These are phyloP conservation scores for Venturia carpophila DNA, from an alignment of 2,329 filamentous ascomycete genomes.

Conservation along the genomic window DNA sequence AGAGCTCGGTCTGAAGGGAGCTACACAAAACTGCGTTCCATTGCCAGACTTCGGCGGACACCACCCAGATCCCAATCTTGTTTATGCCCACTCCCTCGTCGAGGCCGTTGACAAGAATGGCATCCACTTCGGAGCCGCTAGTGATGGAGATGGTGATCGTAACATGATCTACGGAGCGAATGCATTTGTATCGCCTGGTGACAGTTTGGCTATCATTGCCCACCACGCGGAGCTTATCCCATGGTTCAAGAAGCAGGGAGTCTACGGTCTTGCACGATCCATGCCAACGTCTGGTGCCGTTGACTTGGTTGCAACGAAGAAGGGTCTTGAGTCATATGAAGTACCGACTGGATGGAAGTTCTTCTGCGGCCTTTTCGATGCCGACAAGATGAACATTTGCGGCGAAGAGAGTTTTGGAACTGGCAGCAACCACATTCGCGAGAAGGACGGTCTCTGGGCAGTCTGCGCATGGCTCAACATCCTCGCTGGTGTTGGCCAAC, in stretches of 20 bases:
- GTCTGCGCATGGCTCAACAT: slow-evolving; percentile 98
- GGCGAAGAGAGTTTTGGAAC: slow-evolving; percentile 98
- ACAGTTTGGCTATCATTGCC: slow-evolving; percentile 95
- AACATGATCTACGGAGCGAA: slow-evolving; percentile 99
- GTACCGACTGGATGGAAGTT: slow-evolving; percentile 99
- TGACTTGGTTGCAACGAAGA: slow-evolving; percentile 90
- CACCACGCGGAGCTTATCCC: slow-evolving; percentile 95
- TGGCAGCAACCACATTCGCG: slow-evolving; percentile 95
- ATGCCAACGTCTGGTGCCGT: slow-evolving; percentile 97
- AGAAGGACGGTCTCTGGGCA: slow-evolving; percentile 98
- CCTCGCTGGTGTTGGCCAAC: slow-evolving; percentile 83
- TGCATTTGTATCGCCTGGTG: slow-evolving; percentile 91
- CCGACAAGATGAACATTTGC: slow-evolving; percentile 94
- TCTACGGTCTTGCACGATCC: slow-evolving; percentile 88
- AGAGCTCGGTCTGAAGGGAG: slow-evolving; percentile 76
- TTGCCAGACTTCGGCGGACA: slow-evolving; percentile 94
- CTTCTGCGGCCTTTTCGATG: slow-evolving; percentile 93
- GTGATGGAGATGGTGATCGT: slow-evolving; percentile 93
- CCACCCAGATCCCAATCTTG: slow-evolving; percentile 95
- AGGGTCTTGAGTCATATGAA: slow-evolving; percentile 86
- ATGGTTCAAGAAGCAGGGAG: slow-evolving; percentile 96
- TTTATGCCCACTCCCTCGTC: slow-evolving; percentile 90
- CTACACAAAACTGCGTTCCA: slow-evolving; percentile 85
- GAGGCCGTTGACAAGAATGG: slow-evolving; percentile 84
- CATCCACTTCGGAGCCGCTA: slow-evolving; percentile 93